Evolutionary conservation across 179 eudicot species (phyloP), one percentile per base, ranked within the genome.

Genomic region (Monotropa hypopitys): DNA sequence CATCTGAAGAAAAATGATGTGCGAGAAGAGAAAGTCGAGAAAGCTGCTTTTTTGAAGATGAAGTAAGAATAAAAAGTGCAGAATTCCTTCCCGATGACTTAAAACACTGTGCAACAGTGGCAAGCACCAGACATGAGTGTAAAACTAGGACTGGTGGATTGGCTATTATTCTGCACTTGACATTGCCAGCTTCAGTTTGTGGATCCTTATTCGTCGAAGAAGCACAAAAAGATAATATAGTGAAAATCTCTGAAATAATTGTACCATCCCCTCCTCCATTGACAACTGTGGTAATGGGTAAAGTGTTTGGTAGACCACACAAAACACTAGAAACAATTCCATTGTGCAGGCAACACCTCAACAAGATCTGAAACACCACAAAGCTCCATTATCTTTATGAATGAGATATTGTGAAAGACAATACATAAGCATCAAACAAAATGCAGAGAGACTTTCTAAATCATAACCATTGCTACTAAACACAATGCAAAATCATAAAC

Each of bases 211-310:
- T 88, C 76, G 90, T 77, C 50, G 86, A 83, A 38, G 85, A 77
- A 73, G 90, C 85, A 59, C 97, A 96, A n/a, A 88, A 77, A 49
- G 92, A 86, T 78, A 96, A 76, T 74, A 90, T 83, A 69, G 98
- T 79, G 74, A 94, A 96, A 70, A 96, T 87, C 83, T 96, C 98
- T 77, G 98, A 91, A 87, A 91, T 84, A 81, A 96, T 87, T 40
- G 99, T 93, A 75, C 89, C 88, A 80, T 96, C 99, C 46, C 90
- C 99, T 72, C 98, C 96, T 23, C 99, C 99, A 82, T 92, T 96
- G 77, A 96, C 98, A 77, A 88, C 85, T 51, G 97, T 93, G 26
- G 90, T 88, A 79, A 79, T 90, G 65, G 99, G 98, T 82, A 93
- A 84, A 66, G 97, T 88, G 82, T 89, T 96, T 53, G 99, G 96